Conservation (phyloP, 176 grass and related monocot species). For the Raddia distichophylla region DNA sequence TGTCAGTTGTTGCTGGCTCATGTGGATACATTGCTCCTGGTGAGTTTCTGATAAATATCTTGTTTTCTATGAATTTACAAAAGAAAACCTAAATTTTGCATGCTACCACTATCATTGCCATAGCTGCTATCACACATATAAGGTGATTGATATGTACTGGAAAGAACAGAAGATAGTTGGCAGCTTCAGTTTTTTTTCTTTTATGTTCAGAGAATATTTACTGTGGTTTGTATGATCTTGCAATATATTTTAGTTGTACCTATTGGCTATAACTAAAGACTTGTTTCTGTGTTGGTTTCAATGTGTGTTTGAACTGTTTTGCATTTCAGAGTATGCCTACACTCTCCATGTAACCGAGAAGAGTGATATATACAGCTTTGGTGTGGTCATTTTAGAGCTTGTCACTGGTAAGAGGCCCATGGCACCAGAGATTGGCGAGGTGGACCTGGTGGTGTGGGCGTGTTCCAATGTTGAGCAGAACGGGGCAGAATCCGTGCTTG, state of each 20-base stretch:
- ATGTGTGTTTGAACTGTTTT: slow-evolving; percentile 19
- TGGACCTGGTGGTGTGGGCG: slow-evolving; percentile 73
- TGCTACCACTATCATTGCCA: neutral
- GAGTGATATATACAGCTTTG: slow-evolving; percentile 87
- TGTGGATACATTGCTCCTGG: slow-evolving; percentile 94
- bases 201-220: neutral
- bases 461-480: slow-evolving; percentile 43
- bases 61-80: neutral
- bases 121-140: neutral
- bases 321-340: slow-evolving; percentile 83
- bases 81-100: neutral
- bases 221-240: neutral
- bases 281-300: neutral
- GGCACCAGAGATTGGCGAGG: slow-evolving; percentile 53
- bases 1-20: slow-evolving; percentile 77
- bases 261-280: neutral
- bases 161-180: neutral
- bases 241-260: neutral
- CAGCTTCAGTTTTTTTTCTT: slow-evolving; percentile 1
- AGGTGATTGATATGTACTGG: neutral
- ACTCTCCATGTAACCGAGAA: slow-evolving; percentile 81
- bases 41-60: slow-evolving; percentile 38
- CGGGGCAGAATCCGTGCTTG: slow-evolving; percentile 54
- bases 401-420: slow-evolving; percentile 69
- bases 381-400: slow-evolving; percentile 80